These are phyloP conservation scores for Calonectria crousiana DNA, from an alignment of 2,329 filamentous ascomycete genomes.

Conservation along the genomic window DNA sequence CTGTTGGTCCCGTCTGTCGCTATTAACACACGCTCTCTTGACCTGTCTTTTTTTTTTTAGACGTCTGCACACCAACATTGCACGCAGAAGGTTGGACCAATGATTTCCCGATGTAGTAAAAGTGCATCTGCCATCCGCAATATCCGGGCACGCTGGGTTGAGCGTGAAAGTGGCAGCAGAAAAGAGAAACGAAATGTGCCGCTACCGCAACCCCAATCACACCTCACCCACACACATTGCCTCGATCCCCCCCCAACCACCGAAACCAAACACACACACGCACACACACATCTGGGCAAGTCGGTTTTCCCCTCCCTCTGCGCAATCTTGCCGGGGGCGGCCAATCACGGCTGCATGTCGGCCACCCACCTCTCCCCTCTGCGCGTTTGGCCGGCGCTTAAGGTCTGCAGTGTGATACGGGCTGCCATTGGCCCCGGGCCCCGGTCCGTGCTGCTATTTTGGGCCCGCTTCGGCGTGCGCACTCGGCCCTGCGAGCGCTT, in stretches of 20 bases:
- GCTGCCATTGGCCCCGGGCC: constrained; percentile 14
- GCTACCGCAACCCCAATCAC: neutral
- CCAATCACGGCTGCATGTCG: constrained; percentile 10
- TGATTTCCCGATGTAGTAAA: neutral
- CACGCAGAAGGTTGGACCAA: neutral
- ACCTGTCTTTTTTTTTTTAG: neutral
- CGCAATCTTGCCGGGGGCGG: neutral
- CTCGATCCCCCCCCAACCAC: neutral
- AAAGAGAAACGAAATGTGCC: neutral
- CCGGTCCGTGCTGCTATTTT: constrained; percentile 20
- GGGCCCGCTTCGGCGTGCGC: neutral
- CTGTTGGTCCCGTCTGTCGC: no score
- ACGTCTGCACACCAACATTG: neutral
- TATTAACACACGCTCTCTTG: neutral
- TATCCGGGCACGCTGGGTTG: neutral
- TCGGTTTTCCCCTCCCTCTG: neutral
- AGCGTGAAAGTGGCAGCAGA: neutral
- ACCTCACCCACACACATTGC: neutral
- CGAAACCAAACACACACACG: neutral
- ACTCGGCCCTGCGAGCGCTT: constrained; percentile 24
- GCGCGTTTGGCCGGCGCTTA: constrained; percentile 24
- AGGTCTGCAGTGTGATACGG: constrained; percentile 27
- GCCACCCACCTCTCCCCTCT: constrained; percentile 1
- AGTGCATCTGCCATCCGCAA: constrained; percentile 1
- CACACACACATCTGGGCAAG: neutral